Evolutionary conservation across 495 filamentous ascomycete genomes (phyloP), one percentile per base, ranked within the genome.

Genomic region (Penicillium antarcticum): DNA sequence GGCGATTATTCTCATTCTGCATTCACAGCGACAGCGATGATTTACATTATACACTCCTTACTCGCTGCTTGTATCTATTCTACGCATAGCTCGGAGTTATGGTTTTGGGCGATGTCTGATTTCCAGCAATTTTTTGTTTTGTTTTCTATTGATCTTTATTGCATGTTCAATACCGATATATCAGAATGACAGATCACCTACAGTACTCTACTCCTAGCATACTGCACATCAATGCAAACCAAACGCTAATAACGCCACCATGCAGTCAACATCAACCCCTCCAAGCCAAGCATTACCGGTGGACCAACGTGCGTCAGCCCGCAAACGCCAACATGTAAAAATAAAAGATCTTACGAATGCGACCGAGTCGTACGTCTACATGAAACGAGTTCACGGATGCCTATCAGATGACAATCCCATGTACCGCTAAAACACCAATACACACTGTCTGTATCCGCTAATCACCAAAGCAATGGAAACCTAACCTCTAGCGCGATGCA

Each of bases 11-110:
- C 13, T 33, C 26, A 26, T 3, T n/a, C n/a, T 36, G 19, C 12
- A 36, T 2, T 26, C 17, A 19, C 29, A 17, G 47, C 21, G 47
- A 19, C 19, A 45, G 19, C 23, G 46, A 48, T 46, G 18, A 17
- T 46, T 46, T 36, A 34, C 29, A 12, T 34, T 49, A 34, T 31
- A 16, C 32, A 16, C 32, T 33, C 13, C 29, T 49, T 34, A 11
- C 16, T 31, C 4, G 33, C 24, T 29, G 32, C 12, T 33, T 19
- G 42, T 42, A 42, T 37, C 43, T 48, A 34, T 18, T 56, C 19
- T 50, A 56, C 53, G 59, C 62, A 65, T 65, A 58, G 51, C 62
- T 65, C 39, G 56, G 62, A 41, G 59, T 65, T 23, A 5, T 23
- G 21, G 3, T 23, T 56, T 60, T 44, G 58, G 42, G 45, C 51